Evolutionary conservation across 306 rosid genomes (phyloP).

Genomic region (Morella rubra): DNA sequence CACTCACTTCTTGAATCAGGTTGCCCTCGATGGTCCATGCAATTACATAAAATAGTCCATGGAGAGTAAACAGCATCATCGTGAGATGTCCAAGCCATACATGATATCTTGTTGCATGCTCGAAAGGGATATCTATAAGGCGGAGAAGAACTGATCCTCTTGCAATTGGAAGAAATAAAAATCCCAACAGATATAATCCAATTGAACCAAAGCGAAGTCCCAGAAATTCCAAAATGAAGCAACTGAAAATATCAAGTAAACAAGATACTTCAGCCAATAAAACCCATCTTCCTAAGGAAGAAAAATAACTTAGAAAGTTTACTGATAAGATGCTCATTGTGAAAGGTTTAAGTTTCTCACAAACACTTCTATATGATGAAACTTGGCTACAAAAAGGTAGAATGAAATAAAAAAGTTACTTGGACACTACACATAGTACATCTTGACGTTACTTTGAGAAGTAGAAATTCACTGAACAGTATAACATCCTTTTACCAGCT

Average conservation of each 20-base stretch:
- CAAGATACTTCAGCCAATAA: constrained; percentile 24
- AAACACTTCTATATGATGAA: constrained; percentile 10
- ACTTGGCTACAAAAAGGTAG: neutral
- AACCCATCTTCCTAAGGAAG: neutral
- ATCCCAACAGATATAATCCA: constrained; percentile 67
- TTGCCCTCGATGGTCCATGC: constrained; percentile 71
- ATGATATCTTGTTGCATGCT: constrained; percentile 86
- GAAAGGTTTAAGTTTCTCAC: constrained; percentile 6
- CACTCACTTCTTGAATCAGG: constrained; percentile 53
- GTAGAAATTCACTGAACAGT: neutral
- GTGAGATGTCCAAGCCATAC: constrained; percentile 98
- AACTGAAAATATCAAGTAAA: constrained; percentile 44
- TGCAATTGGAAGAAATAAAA: constrained; percentile 80
- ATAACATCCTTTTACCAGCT: neutral
- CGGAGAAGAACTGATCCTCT: constrained; percentile 95
- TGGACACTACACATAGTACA: neutral
- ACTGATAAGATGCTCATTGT: neutral
- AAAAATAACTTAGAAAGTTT: constrained; percentile 5
- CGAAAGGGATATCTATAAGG: constrained; percentile 75
- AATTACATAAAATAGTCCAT: constrained; percentile 58
- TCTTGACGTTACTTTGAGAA: constrained; percentile 1
- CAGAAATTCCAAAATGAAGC: constrained; percentile 41
- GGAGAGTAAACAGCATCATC: constrained; percentile 82
- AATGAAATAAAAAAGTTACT: constrained; percentile 2
- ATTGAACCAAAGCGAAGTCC: constrained; percentile 67